Base-by-base conservation (phyloP, 352 stramenopile species). In the Pythium pyrilobum region DNA sequence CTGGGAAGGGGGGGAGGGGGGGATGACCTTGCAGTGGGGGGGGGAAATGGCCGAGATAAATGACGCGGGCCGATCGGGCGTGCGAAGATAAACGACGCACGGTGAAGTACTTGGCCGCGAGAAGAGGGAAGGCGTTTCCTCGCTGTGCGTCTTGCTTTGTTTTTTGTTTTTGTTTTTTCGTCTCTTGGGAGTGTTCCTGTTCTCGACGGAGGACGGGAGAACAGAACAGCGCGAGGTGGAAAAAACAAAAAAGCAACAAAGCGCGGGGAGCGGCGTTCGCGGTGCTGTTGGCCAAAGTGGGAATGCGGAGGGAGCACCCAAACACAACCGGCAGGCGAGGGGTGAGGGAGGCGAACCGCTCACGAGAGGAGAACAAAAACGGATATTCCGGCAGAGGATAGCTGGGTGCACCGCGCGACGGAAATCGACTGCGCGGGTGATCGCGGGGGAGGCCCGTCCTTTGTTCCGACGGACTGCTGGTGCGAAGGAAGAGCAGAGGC, bases 31-130 rank as follows among this genome's bases (percentile, higher is more conserved):
- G n/a, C n/a, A 37, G 9, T 37, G 32, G 32, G 15, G 9, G 32
- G 32, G 15, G 15, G 25, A 50, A 18, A 38, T 34, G 37, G 48
- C 7, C 37, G 16, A 33, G 55, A 61, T 54, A 61, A 61, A 61
- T 55, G 49, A 61, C 44, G 44, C 15, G 9, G 21, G 23, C 11
- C n/a, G 9, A 16, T n/a, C 24, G 40, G 32, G 23, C 12, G 47
- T 24, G 27, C 13, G 5, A 32, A 34, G 21, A 12, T 39, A 16
- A 33, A 44, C 20, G 23, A 44, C n/a, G 16, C 18, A 20, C 10
- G 5, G 28, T n/a, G 27, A 49, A 36, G 48, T 64, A 64, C 56
- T 64, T 64, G 56, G 56, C 55, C 55, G 25, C 55, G 32, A 40
- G 41, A n/a, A 48, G 31, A 7, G 31, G 21, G 21, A 33, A 23